phyloP scores from a whole-genome alignment of 139 green algal species.

The Dunaliella sp. region DNA sequence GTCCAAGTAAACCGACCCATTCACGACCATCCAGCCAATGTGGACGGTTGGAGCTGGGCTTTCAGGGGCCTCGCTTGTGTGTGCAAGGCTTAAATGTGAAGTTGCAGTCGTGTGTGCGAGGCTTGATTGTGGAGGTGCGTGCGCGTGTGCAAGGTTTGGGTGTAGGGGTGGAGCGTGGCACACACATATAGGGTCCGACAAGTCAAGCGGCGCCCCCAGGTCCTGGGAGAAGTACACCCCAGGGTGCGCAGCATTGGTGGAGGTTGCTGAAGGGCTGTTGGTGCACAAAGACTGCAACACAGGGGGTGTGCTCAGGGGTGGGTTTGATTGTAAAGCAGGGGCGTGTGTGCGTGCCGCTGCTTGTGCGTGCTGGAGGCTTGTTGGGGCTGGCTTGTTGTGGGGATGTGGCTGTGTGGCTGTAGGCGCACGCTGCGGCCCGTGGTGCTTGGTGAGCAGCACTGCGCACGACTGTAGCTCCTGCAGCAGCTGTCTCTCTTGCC shows the following conservation, averaged over 20 bases:
- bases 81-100: no score
- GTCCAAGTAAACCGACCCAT: neutral
- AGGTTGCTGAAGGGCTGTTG: neutral
- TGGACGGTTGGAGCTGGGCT: no score
- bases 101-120: no score
- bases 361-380: neutral
- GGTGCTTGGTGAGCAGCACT: neutral
- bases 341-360: neutral
- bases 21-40: neutral
- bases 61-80: no score
- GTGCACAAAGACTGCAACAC: no score
- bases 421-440: neutral
- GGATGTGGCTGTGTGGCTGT: neutral
- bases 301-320: no score
- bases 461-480: neutral
- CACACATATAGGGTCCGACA: neutral
- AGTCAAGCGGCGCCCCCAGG: neutral
- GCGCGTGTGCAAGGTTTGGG: no score
- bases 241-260: neutral
- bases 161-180: no score
- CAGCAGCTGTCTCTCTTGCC: neutral
- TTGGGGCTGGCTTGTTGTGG: no score
- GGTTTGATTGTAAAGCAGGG: no score
- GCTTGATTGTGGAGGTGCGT: no score
- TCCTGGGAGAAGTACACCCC: neutral